phyloP scores from a whole-genome alignment of 1,284 basidiomycete species.

The Rhodotorula sp. region DNA sequence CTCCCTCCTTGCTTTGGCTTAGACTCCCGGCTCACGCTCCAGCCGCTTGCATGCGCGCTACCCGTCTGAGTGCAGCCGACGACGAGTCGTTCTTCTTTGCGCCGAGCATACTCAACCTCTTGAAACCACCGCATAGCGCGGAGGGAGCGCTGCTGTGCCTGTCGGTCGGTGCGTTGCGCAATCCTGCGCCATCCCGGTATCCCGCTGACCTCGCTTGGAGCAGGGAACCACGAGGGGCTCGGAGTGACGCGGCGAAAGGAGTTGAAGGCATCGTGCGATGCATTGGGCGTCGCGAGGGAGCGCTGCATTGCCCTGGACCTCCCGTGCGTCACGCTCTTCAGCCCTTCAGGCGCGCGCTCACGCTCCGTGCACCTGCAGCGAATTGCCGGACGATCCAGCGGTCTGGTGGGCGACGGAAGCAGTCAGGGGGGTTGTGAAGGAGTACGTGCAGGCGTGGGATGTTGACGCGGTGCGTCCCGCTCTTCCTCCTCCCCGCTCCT shows the following conservation, averaged over 20 bases:
- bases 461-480: conserved; percentile 59
- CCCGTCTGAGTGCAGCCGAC: conserved; percentile 55
- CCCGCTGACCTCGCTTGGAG: conserved; percentile 50
- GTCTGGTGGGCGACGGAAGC: conserved; percentile 65
- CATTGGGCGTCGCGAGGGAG: conserved; percentile 65
- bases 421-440: conserved; percentile 64
- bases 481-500: conserved; percentile 52
- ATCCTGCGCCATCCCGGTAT: conserved; percentile 50
- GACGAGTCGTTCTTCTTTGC: conserved; percentile 93
- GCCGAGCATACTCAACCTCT: conserved; percentile 66
- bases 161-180: conserved; percentile 52
- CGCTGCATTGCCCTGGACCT: conserved; percentile 69
- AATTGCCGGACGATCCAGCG: conserved; percentile 76
- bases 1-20: not conserved
- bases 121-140: conserved; percentile 52
- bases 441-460: conserved; percentile 62
- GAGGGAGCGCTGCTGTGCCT: conserved; percentile 53
- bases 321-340: conserved; percentile 59
- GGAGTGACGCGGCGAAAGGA: conserved; percentile 68
- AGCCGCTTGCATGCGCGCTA: not conserved
- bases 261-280: conserved; percentile 65
- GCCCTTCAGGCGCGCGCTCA: not conserved
- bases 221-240: conserved; percentile 76
- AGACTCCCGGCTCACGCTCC: not conserved
- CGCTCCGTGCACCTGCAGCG: conserved; percentile 53